Base-by-base conservation (phyloP, 176 grass and related monocot genomes). In the Musa itinerans region DNA sequence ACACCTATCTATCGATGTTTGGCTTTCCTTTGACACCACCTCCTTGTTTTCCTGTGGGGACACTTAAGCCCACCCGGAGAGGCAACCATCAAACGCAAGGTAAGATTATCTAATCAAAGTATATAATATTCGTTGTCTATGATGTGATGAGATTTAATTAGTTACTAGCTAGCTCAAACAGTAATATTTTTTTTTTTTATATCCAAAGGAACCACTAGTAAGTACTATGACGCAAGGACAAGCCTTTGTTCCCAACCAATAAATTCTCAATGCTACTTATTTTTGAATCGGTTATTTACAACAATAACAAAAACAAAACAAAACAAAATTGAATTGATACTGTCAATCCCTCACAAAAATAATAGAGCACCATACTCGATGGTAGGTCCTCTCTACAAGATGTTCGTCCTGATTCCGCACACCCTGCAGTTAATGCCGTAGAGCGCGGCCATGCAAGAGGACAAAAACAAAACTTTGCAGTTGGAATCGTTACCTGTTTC, bases 241-340 rank as follows among this genome's bases (percentile, higher is more conserved):
- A 43, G 34, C 4, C 34, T 43, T 5, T 6, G 4, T 43, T 43
- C 4, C 34, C 34, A 43, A 43, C 55, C 55, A 58, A 58, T 17
- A 58, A 58, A 12, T 58, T 62, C 57, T 34, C 27, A 50, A 34
- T 61, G 55, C 25, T 76, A 62, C 57, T 63, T 76, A 76, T 76
- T 68, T 14, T 50, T 6, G 19, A 76, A n/a, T 76, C 77, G 62
- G 78, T 90, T 87, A 90, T 90, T 79, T 85, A 90, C 88, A 89
- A 71, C 57, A 43, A 43, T 43, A 43, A 43, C 34, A 43, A 43
- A 43, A 43, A 29, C 23, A 29, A 29, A 29, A 29, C 0, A 5
- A 43, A 43, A 43, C 25, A 88, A 83, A 83, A 86, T 81, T 63
- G 56, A 76, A 76, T 76, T 72, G 73, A 82, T 89, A 96, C 85